A percentile compares a stretch with the other conserved stretches of the same genome.
Conservation (phyloP, 805 yeast species). For the Hanseniaspora mollemarum region DNA sequence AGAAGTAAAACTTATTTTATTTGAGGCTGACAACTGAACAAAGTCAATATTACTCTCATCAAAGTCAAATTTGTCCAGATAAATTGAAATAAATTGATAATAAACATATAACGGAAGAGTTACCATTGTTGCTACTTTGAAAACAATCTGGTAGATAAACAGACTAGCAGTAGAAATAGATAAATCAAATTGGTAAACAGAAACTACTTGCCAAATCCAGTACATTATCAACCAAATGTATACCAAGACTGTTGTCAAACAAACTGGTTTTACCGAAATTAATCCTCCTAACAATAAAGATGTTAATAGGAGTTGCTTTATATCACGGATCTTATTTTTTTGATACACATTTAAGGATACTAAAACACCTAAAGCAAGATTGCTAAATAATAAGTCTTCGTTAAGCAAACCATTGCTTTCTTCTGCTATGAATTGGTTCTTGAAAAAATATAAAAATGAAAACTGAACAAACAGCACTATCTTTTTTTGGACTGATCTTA, state of each 20-base stretch:
- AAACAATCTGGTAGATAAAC: conserved; percentile 3
- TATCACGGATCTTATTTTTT: not conserved
- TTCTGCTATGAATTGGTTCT: not conserved
- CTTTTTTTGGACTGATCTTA: not conserved
- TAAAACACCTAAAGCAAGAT: not conserved
- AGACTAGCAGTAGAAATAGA: not conserved
- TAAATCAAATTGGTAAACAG: conserved; percentile 4
- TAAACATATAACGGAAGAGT: conserved; percentile 14
- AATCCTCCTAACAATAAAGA: not conserved
- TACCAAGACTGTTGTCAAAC: not conserved
- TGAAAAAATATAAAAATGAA: not conserved
- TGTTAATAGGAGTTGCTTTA: not conserved
- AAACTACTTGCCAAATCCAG: conserved; percentile 10
- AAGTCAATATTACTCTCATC: conserved; percentile 46
- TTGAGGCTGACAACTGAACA: conserved; percentile 50
- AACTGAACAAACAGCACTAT: conserved; percentile 1
- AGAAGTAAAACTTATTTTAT: conserved; percentile 48
- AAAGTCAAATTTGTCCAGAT: conserved; percentile 22
- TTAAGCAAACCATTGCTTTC: not conserved
- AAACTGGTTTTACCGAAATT: conserved; percentile 4
- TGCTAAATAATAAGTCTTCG: conserved; percentile 1
- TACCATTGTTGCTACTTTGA: conserved; percentile 16
- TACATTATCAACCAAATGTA: not conserved
- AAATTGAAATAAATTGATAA: conserved; percentile 21
- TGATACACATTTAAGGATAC: not conserved